phyloP scores from a whole-genome alignment of 208 protist species.

The Leishmania mexicana region DNA sequence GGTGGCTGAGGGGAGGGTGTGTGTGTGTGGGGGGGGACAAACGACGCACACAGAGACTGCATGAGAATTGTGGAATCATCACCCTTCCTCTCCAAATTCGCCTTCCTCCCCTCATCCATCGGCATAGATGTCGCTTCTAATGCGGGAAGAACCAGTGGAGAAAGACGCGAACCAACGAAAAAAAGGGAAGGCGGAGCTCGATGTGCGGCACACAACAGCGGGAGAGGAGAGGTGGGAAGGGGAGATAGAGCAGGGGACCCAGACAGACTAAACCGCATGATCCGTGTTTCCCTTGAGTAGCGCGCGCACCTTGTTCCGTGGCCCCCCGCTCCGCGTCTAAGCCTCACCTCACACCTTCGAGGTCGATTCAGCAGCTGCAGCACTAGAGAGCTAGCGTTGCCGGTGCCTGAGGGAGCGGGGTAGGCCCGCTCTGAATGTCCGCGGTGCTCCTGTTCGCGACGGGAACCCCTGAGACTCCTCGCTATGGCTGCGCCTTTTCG shows the following conservation, averaged over 20 bases:
- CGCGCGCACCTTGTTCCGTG: neutral
- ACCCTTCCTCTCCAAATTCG: neutral
- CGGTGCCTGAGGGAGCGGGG: neutral
- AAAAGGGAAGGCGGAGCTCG: neutral
- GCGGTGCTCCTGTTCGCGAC: neutral
- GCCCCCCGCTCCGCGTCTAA: neutral
- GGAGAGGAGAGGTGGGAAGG: neutral
- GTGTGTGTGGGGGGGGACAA: neutral
- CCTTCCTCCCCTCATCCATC: neutral
- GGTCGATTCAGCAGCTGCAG: neutral
- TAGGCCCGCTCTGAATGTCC: too few relatives aligned
- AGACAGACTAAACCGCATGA: neutral
- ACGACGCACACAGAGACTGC: neutral
- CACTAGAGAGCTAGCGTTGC: neutral
- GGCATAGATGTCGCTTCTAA: neutral
- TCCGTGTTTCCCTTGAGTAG: neutral
- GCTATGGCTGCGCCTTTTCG: slow-evolving; percentile 8
- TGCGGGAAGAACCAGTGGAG: neutral
- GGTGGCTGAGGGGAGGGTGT: neutral
- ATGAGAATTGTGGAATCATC: neutral
- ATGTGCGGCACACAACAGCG: neutral
- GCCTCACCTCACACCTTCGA: neutral
- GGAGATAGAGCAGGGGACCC: too few relatives aligned
- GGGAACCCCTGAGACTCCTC: neutral
- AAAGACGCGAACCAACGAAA: neutral